Conservation (phyloP, 495 filamentous ascomycete genomes). For the Neurospora sp. region DNA sequence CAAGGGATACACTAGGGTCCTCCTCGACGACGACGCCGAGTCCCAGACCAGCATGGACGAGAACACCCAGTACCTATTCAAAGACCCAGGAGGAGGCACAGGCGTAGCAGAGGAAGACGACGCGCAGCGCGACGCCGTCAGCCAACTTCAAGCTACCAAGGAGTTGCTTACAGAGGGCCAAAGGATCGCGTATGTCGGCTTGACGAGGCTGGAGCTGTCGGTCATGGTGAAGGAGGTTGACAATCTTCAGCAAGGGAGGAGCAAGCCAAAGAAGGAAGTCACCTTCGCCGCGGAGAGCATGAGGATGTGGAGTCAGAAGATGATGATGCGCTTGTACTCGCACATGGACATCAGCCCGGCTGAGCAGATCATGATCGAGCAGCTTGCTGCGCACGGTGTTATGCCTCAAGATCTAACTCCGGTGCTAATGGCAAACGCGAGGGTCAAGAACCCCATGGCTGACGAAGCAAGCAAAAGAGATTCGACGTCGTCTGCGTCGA, state of each 20-base stretch:
- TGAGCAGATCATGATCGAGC: constrained; percentile 99
- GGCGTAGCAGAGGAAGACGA: constrained; percentile 62
- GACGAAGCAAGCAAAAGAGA: constrained; percentile 7
- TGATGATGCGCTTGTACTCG: constrained; percentile 84
- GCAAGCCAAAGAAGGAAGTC: constrained; percentile 56
- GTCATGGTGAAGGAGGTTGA: constrained; percentile 62
- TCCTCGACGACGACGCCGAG: constrained; percentile 87
- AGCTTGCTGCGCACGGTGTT: constrained; percentile 86
- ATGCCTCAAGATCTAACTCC: constrained; percentile 71
- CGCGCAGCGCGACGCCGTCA: constrained; percentile 69
- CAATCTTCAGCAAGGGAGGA: constrained; percentile 38
- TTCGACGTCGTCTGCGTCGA: constrained; percentile 4
- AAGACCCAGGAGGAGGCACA: constrained; percentile 44
- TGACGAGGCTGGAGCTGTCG: constrained; percentile 67
- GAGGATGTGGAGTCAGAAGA: constrained; percentile 95
- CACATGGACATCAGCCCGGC: constrained; percentile 91
- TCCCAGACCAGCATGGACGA: constrained; percentile 96
- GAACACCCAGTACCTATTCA: constrained; percentile 93
- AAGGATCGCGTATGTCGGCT: constrained; percentile 89
- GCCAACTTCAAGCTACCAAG: constrained; percentile 94
- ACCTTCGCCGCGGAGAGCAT: constrained; percentile 60
- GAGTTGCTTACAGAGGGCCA: constrained; percentile 91
- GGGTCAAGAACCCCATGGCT: constrained; percentile 89
- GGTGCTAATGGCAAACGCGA: constrained; percentile 81
- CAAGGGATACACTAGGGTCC: constrained; percentile 87